phyloP scores from a whole-genome alignment of 257 asterid species.

The Salvia hispanica region DNA sequence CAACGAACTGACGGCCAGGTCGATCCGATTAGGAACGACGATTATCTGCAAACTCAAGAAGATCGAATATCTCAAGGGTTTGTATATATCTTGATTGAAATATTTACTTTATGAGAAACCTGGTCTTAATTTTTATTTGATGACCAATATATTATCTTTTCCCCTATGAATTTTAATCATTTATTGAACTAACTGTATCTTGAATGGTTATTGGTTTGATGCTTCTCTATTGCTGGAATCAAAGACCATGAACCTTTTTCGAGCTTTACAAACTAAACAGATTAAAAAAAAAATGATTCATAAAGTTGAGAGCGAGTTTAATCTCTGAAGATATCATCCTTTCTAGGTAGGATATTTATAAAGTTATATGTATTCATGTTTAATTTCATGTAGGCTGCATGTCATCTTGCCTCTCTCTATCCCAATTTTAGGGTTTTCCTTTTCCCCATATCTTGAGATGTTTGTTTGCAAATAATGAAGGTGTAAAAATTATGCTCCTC shows the following conservation, averaged over 20 bases:
- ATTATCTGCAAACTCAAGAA: conserved; percentile 24
- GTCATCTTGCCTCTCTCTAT: conserved; percentile 16
- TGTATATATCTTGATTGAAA: conserved; percentile 21
- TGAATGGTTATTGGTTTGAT: conserved; percentile 5
- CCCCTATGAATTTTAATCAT: conserved; percentile 16
- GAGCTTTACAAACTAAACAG: not conserved
- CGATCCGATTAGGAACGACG: conserved; percentile 17
- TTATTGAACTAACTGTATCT: not conserved
- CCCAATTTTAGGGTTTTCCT: conserved; percentile 38
- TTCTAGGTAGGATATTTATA: not conserved
- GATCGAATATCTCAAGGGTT: conserved; percentile 27
- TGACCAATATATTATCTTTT: not conserved
- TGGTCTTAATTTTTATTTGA: not conserved
- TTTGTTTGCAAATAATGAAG: too few relatives aligned
- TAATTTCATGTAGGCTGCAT: conserved; percentile 26
- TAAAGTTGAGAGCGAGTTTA: not conserved
- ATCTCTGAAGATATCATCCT: conserved; percentile 9
- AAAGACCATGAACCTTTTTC: not conserved
- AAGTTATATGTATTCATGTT: not conserved
- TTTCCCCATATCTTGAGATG: not conserved
- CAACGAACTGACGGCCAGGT: not conserved
- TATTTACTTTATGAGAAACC: conserved; percentile 3
- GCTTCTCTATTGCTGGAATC: not conserved
- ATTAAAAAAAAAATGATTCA: not conserved
- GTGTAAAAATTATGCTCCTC: too few relatives aligned